Conservation (phyloP, 345 rosid species). For the Balakata baccata region DNA sequence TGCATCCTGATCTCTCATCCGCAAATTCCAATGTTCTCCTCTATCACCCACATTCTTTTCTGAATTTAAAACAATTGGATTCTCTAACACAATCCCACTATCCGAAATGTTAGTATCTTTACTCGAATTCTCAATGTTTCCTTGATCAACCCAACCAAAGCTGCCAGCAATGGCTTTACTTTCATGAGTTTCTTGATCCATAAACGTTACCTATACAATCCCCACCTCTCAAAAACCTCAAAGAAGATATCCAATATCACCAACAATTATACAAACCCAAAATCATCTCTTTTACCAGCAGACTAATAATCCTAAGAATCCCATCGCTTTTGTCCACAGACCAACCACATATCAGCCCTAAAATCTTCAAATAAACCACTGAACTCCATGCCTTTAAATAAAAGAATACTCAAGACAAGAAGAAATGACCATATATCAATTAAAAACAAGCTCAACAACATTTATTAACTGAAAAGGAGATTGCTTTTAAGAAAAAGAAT, state of each 20-base stretch:
- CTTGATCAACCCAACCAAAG: not conserved
- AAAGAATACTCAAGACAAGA: not conserved
- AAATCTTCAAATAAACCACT: not conserved
- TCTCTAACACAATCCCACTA: not conserved
- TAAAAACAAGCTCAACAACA: not conserved
- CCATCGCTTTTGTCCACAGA: not conserved
- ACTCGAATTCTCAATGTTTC: not conserved
- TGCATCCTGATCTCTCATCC: not conserved
- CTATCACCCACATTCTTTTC: not conserved
- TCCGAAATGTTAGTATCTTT: slow-evolving; percentile 2
- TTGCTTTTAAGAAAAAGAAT: not conserved
- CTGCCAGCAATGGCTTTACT: not conserved
- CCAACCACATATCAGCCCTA: not conserved
- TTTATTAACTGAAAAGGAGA: not conserved
- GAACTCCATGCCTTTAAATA: not conserved
- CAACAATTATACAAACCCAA: not conserved
- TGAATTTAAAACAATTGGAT: slow-evolving; percentile 4
- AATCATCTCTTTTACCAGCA: too few relatives aligned
- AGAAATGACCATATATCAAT: not conserved
- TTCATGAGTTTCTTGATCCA: slow-evolving; percentile 34
- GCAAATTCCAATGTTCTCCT: not conserved
- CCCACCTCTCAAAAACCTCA: slow-evolving; percentile 16
- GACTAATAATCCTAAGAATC: not conserved
- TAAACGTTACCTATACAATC: slow-evolving; percentile 17
- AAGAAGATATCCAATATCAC: not conserved